Conservation (phyloP, 176 grass and related monocot genomes). For the Elymus sibiricus region DNA sequence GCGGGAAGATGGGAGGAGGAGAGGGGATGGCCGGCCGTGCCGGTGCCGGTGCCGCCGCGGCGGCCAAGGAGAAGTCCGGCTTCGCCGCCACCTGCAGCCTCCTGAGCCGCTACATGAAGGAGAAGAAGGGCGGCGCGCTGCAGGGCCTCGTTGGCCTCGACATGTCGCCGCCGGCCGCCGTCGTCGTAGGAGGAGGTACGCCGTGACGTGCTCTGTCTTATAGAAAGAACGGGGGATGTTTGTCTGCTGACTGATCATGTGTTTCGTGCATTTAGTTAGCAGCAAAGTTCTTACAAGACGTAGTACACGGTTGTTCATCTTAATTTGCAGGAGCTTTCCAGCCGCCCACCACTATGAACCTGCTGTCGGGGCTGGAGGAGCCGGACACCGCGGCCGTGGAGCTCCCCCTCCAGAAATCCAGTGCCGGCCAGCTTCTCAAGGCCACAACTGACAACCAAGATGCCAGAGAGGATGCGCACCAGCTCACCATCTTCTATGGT, state of each 20-base stretch:
- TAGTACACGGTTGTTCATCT: background rate
- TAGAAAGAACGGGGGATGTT: no score
- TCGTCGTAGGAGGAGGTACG: background rate
- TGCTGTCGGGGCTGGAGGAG: constrained; percentile 36
- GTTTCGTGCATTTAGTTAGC: background rate
- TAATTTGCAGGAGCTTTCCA: constrained; percentile 19
- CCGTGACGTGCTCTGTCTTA: background rate
- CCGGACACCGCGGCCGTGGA: background rate
- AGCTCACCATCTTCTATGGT: constrained; percentile 66
- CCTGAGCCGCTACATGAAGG: constrained; percentile 62
- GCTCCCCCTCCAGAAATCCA: background rate
- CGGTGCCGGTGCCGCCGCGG: background rate
- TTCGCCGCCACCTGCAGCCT: constrained; percentile 64
- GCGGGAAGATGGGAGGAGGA: background rate
- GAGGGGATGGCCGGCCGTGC: background rate
- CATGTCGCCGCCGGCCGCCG: constrained; percentile 8
- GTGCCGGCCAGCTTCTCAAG: background rate
- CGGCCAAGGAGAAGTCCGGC: constrained; percentile 27
- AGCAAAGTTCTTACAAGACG: background rate
- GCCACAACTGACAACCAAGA: background rate
- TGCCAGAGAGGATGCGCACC: constrained; percentile 4
- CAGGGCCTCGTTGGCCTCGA: constrained; percentile 27
- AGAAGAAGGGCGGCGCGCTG: constrained; percentile 33
- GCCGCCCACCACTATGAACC: constrained; percentile 50
- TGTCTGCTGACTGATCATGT: background rate